phyloP scores from a whole-genome alignment of 2,329 filamentous ascomycete genomes.

The Trichoderma sp. region DNA sequence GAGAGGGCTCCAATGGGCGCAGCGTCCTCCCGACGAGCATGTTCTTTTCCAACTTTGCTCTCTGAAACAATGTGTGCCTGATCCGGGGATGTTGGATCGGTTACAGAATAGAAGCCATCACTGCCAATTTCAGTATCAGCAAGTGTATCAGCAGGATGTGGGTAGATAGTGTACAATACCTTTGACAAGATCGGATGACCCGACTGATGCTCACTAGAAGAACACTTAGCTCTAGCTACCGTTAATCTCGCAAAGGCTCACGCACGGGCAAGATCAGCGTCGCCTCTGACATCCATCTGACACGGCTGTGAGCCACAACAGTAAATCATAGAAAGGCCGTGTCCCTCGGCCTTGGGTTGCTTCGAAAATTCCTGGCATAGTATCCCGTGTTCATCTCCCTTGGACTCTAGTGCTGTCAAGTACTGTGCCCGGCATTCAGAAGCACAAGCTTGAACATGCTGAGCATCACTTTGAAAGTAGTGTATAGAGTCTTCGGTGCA shows the following conservation, averaged over 20 bases:
- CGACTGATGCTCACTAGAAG: slow-evolving; percentile 53
- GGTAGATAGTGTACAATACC: slow-evolving; percentile 43
- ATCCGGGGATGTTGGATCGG: slow-evolving; percentile 33
- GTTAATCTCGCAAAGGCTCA: background rate
- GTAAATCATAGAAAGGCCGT: slow-evolving; percentile 51
- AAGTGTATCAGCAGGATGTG: background rate
- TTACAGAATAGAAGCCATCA: slow-evolving; percentile 35
- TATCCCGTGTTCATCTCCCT: slow-evolving; percentile 37
- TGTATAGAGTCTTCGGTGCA: slow-evolving; percentile 23
- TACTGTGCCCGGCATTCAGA: slow-evolving; percentile 41
- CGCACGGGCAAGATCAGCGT: slow-evolving; percentile 49
- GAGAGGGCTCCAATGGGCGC: background rate
- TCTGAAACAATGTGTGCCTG: background rate
- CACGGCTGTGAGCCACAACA: slow-evolving; percentile 56
- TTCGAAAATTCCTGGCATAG: slow-evolving; percentile 41
- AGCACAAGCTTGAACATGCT: slow-evolving; percentile 43
- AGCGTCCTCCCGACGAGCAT: background rate
- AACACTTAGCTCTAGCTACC: background rate
- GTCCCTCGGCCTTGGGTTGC: slow-evolving; percentile 33
- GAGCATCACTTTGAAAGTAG: slow-evolving; percentile 36
- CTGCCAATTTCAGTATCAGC: slow-evolving; percentile 30
- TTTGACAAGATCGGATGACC: slow-evolving; percentile 55
- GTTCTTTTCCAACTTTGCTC: background rate
- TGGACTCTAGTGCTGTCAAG: slow-evolving; percentile 36
- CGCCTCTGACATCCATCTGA: slow-evolving; percentile 46